Evolutionary conservation across 257 asterid genomes (phyloP), one percentile per base, ranked within the genome.

Genomic region (Solanum rostratum): DNA sequence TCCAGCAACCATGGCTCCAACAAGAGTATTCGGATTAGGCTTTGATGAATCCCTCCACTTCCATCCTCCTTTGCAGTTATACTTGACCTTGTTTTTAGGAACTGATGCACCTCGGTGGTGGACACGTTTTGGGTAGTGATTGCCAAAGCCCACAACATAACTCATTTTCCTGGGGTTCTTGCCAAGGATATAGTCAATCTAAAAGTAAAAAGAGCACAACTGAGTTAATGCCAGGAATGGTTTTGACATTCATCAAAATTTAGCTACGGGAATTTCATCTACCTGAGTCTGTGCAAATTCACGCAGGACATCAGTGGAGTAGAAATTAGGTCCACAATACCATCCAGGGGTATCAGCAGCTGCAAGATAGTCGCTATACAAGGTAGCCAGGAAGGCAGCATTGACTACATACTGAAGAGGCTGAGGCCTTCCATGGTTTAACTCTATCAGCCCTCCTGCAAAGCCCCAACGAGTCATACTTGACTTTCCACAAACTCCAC

Each of bases 1-100:
- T 19, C 99, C 99, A 30, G 99, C 99, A 85, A 95, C 99, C 98
- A 96, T 93, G 45, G 99, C 99, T 71, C 99, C 99, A 2, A 92
- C 91, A n/a, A 95, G 27, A 10, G 84, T 86, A 49, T 96, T 92
- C 6, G 98, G 98, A 57, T 96, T 92, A 45, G 98, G 92, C 87
- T 92, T 95, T 27, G 68, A 11, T 7, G 97, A 63, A 86, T 96
- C 98, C 88, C 98, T 92, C 95, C 93, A 96, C 87, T 93, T 93
- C 97, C 95, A 95, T 79, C 99, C 99, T 84, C 99, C 99, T 90
- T 91, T 93, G 88, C 99, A 96, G 84, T 85, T 93, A 49, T 92
- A 93, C 91, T 88, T 92, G 52, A 90, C 90, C 88, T 91, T 91
- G 94, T 92, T 91, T 88, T 93, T 92, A 4, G 98, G 99, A 80